A percentile compares a stretch with the other conserved stretches of the same genome.
Evolutionary conservation across 1,284 basidiomycete species (phyloP).

Genomic region (Leccinum griseonigrum): DNA sequence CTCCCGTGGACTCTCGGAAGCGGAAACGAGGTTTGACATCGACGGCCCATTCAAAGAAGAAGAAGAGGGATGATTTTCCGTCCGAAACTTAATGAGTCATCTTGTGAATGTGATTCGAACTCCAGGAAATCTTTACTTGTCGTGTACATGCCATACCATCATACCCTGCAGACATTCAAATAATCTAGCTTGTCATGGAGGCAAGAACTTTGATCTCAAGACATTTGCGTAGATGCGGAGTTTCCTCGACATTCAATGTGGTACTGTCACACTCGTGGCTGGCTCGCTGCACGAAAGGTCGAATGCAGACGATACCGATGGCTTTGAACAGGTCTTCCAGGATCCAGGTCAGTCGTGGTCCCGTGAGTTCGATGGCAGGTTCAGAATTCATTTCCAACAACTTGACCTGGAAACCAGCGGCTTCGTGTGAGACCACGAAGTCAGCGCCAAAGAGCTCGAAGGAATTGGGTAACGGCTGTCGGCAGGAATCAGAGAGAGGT

Average conservation of each 20-base stretch:
- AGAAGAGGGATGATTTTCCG: constrained; percentile 11
- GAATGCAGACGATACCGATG: constrained; percentile 67
- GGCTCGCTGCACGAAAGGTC: constrained; percentile 45
- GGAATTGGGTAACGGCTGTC: constrained; percentile 82
- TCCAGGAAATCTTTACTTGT: constrained; percentile 12
- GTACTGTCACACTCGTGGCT: not conserved
- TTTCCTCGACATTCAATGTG: constrained; percentile 40
- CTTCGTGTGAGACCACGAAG: constrained; percentile 70
- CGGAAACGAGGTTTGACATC: constrained; percentile 12
- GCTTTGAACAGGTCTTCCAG: constrained; percentile 78
- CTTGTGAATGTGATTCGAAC: constrained; percentile 1
- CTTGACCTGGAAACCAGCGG: constrained; percentile 56
- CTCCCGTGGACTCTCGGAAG: constrained; percentile 9
- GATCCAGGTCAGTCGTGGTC: constrained; percentile 77
- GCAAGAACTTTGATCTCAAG: constrained; percentile 44
- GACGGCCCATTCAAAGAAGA: constrained; percentile 4
- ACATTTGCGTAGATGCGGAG: constrained; percentile 49
- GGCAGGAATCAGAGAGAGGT: constrained; percentile 3
- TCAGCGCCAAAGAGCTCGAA: constrained; percentile 97
- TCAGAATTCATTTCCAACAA: constrained; percentile 94
- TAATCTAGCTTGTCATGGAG: constrained; percentile 7
- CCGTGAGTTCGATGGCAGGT: constrained; percentile 94
- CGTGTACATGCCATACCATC: not conserved
- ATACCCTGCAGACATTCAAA: not conserved
- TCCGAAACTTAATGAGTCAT: not conserved